phyloP scores from a whole-genome alignment of 2,329 filamentous ascomycete species.

The Fusarium sp. region DNA sequence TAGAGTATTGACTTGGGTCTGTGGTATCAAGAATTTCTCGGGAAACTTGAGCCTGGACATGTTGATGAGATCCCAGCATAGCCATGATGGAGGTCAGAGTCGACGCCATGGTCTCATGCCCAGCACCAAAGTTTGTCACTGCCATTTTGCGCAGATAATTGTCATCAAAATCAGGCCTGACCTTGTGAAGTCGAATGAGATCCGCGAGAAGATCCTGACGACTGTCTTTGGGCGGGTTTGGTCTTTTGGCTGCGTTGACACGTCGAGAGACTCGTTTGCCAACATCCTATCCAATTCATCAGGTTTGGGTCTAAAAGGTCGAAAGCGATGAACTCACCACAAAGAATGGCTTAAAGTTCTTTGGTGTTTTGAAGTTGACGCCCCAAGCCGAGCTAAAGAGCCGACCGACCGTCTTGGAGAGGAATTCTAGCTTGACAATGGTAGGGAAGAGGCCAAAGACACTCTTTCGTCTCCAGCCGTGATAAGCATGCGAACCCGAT shows the following conservation, averaged over 20 bases:
- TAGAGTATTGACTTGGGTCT: constrained; percentile 35
- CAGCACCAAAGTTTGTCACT: constrained; percentile 66
- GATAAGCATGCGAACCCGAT: constrained; percentile 60
- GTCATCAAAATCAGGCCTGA: constrained; percentile 58
- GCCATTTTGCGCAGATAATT: constrained; percentile 62
- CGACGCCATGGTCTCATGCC: constrained; percentile 65
- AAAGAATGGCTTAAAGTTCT: constrained; percentile 60
- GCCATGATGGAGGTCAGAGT: constrained; percentile 61
- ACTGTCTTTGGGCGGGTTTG: constrained; percentile 45
- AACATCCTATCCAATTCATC: constrained; percentile 46
- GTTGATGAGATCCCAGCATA: constrained; percentile 55
- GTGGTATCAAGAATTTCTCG: constrained; percentile 45
- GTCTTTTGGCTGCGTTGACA: constrained; percentile 44
- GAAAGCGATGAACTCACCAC: constrained; percentile 48
- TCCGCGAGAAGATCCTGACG: constrained; percentile 57
- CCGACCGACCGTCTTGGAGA: constrained; percentile 50
- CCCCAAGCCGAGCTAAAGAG: constrained; percentile 57
- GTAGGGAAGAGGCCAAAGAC: constrained; percentile 62
- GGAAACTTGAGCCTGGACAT: constrained; percentile 46
- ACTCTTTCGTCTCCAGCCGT: constrained; percentile 63
- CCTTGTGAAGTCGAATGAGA: constrained; percentile 57
- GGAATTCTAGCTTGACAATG: constrained; percentile 52
- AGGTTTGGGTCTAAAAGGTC: neutral
- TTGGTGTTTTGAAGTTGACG: constrained; percentile 56
- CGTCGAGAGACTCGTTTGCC: constrained; percentile 47